Evolutionary conservation across 352 stramenopile species (phyloP).

Genomic region (Thalassiosira hispida): DNA sequence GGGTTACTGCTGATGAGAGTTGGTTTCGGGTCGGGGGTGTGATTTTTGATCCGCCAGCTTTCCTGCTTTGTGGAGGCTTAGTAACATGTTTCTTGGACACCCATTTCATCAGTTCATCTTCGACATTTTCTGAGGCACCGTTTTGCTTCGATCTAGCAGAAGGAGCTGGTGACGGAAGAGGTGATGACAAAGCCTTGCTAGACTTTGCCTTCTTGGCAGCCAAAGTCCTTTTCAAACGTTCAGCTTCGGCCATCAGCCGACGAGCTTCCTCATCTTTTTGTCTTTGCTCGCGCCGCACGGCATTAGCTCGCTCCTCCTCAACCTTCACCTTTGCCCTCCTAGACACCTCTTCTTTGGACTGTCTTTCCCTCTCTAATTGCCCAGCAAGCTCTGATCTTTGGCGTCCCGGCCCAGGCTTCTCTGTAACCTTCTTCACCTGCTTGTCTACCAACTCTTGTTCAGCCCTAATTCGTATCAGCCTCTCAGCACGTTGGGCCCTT

Average conservation of each 20-base stretch:
- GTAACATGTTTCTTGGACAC: slow-evolving; percentile 20
- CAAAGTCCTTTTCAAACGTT: slow-evolving; percentile 23
- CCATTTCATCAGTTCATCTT: slow-evolving; percentile 28
- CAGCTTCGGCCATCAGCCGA: slow-evolving; percentile 11
- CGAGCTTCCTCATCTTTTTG: slow-evolving; percentile 12
- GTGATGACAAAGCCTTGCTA: slow-evolving; percentile 7
- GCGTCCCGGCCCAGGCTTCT: not conserved
- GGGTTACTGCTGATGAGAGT: slow-evolving; percentile 13
- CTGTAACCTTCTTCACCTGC: slow-evolving; percentile 25
- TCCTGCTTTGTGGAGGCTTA: not conserved
- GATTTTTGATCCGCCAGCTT: not conserved
- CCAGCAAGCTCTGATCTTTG: slow-evolving; percentile 12
- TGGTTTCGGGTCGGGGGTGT: slow-evolving; percentile 10
- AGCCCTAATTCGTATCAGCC: slow-evolving; percentile 20
- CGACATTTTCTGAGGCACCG: slow-evolving; percentile 9
- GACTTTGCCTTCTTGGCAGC: not conserved
- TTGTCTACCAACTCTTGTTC: slow-evolving; percentile 19
- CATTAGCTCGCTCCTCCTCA: not conserved
- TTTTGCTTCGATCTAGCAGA: not conserved
- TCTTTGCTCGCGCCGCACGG: not conserved
- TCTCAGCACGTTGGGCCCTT: slow-evolving; percentile 17
- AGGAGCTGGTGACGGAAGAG: not conserved
- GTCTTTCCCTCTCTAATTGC: slow-evolving; percentile 17
- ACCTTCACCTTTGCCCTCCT: not conserved
- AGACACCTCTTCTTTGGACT: not conserved